Base-by-base conservation (phyloP, 2,329 filamentous ascomycete genomes). In the Botryotinia narcissicola region DNA sequence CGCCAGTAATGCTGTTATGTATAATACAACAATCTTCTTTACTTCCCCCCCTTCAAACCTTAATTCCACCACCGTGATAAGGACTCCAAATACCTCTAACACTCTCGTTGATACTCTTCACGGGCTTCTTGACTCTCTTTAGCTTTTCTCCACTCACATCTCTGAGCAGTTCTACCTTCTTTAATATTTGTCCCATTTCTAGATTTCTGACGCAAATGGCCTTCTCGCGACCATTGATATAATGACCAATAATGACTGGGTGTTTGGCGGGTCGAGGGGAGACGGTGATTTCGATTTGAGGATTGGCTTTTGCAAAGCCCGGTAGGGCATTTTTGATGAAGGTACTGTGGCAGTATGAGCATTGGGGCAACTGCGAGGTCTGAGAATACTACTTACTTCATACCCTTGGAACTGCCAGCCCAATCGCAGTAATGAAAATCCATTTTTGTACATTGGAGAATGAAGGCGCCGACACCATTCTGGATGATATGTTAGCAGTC, bases 371-470 rank as follows among this genome's bases (percentile, higher is more conserved):
- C 32, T 37, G 25, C 35, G 16, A 51, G 32, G 16, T 46, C 18
- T 2, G 22, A 20, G 35, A n/a, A 40, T 64, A 62, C 78, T 37
- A 81, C 88, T 76, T 87, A 96, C 93, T 97, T 96, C 94, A 98
- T 98, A 81, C 96, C 96, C 80, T 86, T 90, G 54, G 95, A 98
- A 83, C 93, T 97, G 76, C 95, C 96, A 73, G 93, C 93, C 89
- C 92, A 95, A 87, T 98, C 94, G 86, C 96, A 98, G 86, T 97
- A 99, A 85, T 97, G 93, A 81, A 99, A 93, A 83, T 97, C 93
- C 83, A 99, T 87, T 81, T 92, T 93, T 87, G 94, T 97, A 90
- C 96, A 99, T 86, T 97, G 95, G 74, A 98, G 89, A 84, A 99
- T 93, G 86, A 98, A 98, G 82, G 95, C 93, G 80, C 95, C 95